A percentile compares a stretch with the other conserved stretches of the same genome.
These are phyloP conservation scores for Irpex rosettiformis DNA, from an alignment of 1,284 basidiomycete species.

Conservation along the genomic window DNA sequence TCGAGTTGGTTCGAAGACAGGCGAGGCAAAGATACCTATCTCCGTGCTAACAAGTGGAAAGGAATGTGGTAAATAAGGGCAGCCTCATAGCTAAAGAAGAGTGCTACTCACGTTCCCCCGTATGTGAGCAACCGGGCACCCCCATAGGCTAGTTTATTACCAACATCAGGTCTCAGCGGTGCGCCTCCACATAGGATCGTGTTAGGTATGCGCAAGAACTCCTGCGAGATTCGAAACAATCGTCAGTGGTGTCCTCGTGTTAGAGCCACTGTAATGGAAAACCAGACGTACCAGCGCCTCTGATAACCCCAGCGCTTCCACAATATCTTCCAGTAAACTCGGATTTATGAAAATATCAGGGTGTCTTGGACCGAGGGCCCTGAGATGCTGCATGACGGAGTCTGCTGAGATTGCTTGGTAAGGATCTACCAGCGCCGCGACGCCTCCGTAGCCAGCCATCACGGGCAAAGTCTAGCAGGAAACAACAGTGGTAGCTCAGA, in stretches of 20 bases:
- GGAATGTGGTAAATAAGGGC: neutral
- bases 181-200: slow-evolving; percentile 16
- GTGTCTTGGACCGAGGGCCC: slow-evolving; percentile 8
- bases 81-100: neutral
- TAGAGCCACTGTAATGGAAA: neutral
- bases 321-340: neutral
- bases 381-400: neutral
- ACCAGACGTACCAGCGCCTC: slow-evolving; percentile 11
- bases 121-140: slow-evolving; percentile 14
- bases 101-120: slow-evolving; percentile 16
- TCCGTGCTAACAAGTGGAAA: neutral
- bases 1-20: slow-evolving; percentile 2
- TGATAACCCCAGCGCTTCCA: slow-evolving; percentile 4
- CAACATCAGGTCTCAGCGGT: slow-evolving; percentile 17
- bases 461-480: neutral
- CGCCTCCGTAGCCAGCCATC: neutral
- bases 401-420: neutral
- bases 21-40: neutral
- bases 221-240: too few species aligned
- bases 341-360: neutral
- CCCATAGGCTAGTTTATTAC: slow-evolving; percentile 14
- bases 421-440: neutral
- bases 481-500: neutral
- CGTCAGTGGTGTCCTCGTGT: too few species aligned
- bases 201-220: neutral